Evolutionary conservation across 495 filamentous ascomycete species (phyloP).

Genomic region (Viridothelium virens): DNA sequence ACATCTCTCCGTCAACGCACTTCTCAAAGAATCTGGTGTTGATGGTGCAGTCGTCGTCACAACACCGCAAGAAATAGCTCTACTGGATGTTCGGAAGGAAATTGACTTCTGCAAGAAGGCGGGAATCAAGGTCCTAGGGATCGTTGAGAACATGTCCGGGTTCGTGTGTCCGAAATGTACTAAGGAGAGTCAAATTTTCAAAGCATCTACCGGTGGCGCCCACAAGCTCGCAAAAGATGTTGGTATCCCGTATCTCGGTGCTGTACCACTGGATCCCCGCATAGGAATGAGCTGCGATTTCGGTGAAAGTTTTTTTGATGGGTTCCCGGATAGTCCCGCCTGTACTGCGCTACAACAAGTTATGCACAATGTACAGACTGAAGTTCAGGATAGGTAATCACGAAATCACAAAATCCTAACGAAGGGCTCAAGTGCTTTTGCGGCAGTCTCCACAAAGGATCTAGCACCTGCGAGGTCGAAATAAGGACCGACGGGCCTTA

Average conservation of each 20-base stretch:
- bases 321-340: conserved; percentile 76
- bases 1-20: conserved; percentile 83
- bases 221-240: conserved; percentile 71
- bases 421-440: neutral
- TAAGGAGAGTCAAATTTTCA: conserved; percentile 76
- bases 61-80: conserved; percentile 87
- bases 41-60: conserved; percentile 91
- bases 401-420: neutral
- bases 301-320: conserved; percentile 94
- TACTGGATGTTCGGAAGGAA: conserved; percentile 91
- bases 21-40: conserved; percentile 78
- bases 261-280: conserved; percentile 86
- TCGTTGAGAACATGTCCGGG: conserved; percentile 97
- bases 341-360: conserved; percentile 25
- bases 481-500: too few relatives aligned
- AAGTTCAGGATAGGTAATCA: neutral
- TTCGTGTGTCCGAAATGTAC: conserved; percentile 91
- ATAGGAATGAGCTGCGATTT: conserved; percentile 96
- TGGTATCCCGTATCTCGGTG: conserved; percentile 76
- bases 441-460: neutral
- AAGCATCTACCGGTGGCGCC: conserved; percentile 84
- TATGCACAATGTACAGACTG: conserved; percentile 18
- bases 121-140: conserved; percentile 73
- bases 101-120: conserved; percentile 96
- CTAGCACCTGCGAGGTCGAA: too few relatives aligned